Evolutionary conservation across 208 protist genomes (phyloP).

Genomic region (Acanthamoeba lenticulata): DNA sequence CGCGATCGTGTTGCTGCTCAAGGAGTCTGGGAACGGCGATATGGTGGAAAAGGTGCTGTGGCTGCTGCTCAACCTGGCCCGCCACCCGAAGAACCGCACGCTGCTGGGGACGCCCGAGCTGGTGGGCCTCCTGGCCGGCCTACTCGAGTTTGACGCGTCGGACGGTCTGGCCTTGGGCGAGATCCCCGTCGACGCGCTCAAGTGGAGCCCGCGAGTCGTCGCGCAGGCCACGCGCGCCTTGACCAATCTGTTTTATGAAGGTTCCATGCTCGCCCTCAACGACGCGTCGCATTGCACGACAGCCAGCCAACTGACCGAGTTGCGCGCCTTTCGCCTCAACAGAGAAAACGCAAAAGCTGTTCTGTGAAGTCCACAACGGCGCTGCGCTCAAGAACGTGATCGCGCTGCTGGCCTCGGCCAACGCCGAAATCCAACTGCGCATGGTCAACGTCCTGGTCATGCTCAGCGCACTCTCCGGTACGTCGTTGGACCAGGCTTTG

Average conservation of each 20-base stretch:
- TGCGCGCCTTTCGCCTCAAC: neutral
- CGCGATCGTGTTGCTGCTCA: neutral
- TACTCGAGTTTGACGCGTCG: neutral
- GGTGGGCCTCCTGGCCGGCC: neutral
- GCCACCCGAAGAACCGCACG: neutral
- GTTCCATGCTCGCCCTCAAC: too few relatives aligned
- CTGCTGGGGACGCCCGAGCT: neutral
- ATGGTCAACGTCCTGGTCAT: constrained; percentile 37
- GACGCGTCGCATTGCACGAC: too few relatives aligned
- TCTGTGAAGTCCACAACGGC: neutral
- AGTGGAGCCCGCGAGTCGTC: neutral
- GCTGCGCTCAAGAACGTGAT: neutral
- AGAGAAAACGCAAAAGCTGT: neutral
- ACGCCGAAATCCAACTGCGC: neutral
- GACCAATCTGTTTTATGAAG: constrained; percentile 31
- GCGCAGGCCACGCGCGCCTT: neutral
- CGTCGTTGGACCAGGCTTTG: neutral
- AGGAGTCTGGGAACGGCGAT: neutral
- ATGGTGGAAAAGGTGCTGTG: constrained; percentile 17
- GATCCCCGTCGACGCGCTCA: neutral
- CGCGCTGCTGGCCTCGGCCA: neutral
- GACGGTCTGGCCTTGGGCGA: neutral
- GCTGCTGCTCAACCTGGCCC: constrained; percentile 13
- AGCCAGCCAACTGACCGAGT: too few relatives aligned
- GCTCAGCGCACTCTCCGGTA: constrained; percentile 18